Percentiles rank a stretch among this genome's conserved stretches.
phyloP scores from a whole-genome alignment of 2,329 filamentous ascomycete genomes.

The Penicillium hordei region DNA sequence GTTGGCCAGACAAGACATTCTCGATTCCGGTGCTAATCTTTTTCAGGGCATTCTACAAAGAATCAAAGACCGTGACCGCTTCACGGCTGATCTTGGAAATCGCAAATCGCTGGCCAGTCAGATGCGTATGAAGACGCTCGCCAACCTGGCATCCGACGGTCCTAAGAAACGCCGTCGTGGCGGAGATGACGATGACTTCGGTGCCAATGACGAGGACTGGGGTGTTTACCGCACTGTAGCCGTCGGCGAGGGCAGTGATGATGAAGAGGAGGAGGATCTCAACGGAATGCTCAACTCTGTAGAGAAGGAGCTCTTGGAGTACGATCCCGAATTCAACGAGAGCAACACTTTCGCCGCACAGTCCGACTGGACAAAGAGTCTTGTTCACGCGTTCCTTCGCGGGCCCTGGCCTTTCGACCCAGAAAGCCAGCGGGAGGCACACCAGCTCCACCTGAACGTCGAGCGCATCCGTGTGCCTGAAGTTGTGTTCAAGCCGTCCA shows the following conservation, averaged over 20 bases:
- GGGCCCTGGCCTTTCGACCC: conserved; percentile 84
- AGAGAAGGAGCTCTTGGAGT: conserved; percentile 79
- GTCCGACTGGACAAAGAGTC: conserved; percentile 88
- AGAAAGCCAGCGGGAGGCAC: conserved; percentile 73
- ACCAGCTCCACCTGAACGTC: conserved; percentile 93
- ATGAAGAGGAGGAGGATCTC: conserved; percentile 90
- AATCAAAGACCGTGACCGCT: conserved; percentile 89
- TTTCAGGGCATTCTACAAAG: conserved; percentile 66
- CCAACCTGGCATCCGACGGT: conserved; percentile 88
- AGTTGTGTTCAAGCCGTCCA: conserved; percentile 87
- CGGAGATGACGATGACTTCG: conserved; percentile 93
- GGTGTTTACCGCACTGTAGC: conserved; percentile 92
- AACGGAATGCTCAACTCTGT: conserved; percentile 69
- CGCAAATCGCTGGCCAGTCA: conserved; percentile 94
- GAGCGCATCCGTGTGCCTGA: conserved; percentile 93
- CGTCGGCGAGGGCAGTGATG: conserved; percentile 74
- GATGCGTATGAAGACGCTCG: conserved; percentile 97
- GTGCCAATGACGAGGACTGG: conserved; percentile 97
- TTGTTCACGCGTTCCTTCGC: conserved; percentile 85
- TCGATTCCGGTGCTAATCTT: conserved; percentile 18
- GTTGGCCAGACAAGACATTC: background rate
- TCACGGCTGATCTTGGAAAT: conserved; percentile 93
- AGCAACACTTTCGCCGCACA: conserved; percentile 90
- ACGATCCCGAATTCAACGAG: conserved; percentile 87
- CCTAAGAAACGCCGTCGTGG: conserved; percentile 82